These are phyloP conservation scores for Vitis hybrid DNA, from an alignment of 177 flowering plant species.

Conservation along the genomic window DNA sequence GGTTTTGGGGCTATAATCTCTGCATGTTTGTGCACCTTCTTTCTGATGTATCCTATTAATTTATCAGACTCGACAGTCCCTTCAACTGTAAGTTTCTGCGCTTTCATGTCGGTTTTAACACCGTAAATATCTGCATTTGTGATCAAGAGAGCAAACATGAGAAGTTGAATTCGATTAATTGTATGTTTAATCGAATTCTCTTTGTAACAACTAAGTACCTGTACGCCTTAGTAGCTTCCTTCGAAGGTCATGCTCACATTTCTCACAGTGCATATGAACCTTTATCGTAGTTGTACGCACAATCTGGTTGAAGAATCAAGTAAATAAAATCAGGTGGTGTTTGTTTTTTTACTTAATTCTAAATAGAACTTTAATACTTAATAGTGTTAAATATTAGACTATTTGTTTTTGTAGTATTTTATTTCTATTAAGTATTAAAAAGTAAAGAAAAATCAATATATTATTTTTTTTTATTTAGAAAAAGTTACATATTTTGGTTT, in stretches of 20 bases:
- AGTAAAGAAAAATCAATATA: too few species aligned
- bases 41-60: constrained; percentile 43
- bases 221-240: constrained; percentile 37
- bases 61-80: constrained; percentile 57
- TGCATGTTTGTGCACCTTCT: constrained; percentile 61
- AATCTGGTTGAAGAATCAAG: constrained; percentile 24
- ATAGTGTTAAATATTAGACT: too few species aligned
- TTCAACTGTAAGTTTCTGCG: constrained; percentile 56
- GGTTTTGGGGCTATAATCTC: constrained; percentile 43
- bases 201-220: constrained; percentile 27
- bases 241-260: constrained; percentile 59
- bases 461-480: too few species aligned
- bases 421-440: too few species aligned
- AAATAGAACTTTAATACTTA: too few species aligned
- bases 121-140: constrained; percentile 46
- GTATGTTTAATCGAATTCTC: not conserved
- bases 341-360: too few species aligned
- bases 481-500: too few species aligned
- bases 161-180: not conserved
- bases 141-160: not conserved
- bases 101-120: constrained; percentile 59
- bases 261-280: constrained; percentile 63
- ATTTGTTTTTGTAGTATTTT: too few species aligned
- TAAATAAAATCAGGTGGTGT: not conserved
- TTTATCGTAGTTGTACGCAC: constrained; percentile 41